These are phyloP conservation scores for Mortierella sp. DNA, from an alignment of 371 early-diverging fungal genomes.

Conservation along the genomic window DNA sequence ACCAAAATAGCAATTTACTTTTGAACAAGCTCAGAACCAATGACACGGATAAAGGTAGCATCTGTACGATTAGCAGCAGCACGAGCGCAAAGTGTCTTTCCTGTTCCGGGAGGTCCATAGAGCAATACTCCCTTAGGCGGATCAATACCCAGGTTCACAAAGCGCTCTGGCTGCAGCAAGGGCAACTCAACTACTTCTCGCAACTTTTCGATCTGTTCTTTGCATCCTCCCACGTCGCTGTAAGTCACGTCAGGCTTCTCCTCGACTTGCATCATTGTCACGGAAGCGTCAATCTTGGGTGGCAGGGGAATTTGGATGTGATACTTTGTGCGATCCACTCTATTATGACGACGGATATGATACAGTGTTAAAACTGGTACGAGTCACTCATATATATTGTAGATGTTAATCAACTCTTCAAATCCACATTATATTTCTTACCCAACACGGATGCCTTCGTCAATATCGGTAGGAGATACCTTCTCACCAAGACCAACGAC, in stretches of 20 bases:
- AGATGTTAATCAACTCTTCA: neutral
- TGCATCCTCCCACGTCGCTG: constrained; percentile 99
- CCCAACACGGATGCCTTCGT: constrained; percentile 99
- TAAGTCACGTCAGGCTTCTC: constrained; percentile 99
- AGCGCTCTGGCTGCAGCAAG: constrained; percentile 95
- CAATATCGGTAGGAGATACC: constrained; percentile 98
- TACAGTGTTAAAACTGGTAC: neutral
- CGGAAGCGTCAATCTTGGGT: constrained; percentile 99
- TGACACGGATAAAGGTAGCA: constrained; percentile 99
- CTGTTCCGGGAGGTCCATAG: constrained; percentile 99
- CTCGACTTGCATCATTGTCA: constrained; percentile 99
- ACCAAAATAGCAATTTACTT: constrained; percentile 71
- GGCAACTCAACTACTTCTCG: constrained; percentile 99
- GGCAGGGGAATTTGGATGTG: constrained; percentile 99
- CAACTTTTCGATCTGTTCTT: constrained; percentile 99
- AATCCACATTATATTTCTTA: constrained; percentile 46
- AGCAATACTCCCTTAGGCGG: constrained; percentile 99
- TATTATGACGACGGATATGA: constrained; percentile 34
- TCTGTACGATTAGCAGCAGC: constrained; percentile 99
- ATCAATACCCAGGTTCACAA: constrained; percentile 95
- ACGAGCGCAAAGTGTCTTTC: constrained; percentile 99
- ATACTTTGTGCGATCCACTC: constrained; percentile 99
- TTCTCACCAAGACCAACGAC: constrained; percentile 98
- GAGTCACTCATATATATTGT: constrained; percentile 44
- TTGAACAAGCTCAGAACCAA: constrained; percentile 99